phyloP scores from a whole-genome alignment of 78 protist genomes.

The Creolimax fragrantissima region DNA sequence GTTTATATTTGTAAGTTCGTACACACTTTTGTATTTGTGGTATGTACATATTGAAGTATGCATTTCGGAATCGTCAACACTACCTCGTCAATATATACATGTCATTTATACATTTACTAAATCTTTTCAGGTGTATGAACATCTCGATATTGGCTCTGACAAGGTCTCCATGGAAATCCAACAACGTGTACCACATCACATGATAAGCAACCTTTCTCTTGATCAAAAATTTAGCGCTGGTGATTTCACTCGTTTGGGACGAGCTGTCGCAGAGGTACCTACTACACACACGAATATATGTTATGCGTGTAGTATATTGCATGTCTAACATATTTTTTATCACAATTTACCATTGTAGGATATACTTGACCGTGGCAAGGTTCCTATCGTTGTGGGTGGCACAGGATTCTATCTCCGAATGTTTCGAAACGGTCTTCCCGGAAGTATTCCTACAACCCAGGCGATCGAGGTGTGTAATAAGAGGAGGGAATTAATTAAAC shows the following conservation, averaged over 20 bases:
- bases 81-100: too few relatives aligned
- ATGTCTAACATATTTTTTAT: too few relatives aligned
- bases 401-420: not conserved
- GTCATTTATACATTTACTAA: too few relatives aligned
- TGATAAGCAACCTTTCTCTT: not conserved
- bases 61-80: too few relatives aligned
- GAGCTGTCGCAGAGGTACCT: not conserved
- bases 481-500: not conserved
- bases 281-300: not conserved
- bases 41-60: not conserved
- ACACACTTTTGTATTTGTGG: not conserved
- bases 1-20: not conserved
- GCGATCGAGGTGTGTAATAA: not conserved
- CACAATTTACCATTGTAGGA: not conserved
- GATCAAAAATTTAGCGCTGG: not conserved
- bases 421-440: not conserved
- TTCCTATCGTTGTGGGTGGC: conserved; percentile 5
- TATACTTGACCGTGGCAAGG: not conserved
- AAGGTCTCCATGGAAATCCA: not conserved
- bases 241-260: not conserved
- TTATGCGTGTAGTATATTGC: too few relatives aligned
- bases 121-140: not conserved
- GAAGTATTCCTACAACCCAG: not conserved
- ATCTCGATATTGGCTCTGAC: not conserved
- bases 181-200: not conserved